Percentiles rank a stretch among this genome's conserved stretches.
Evolutionary conservation across 1,284 basidiomycete genomes (phyloP).

Genomic region (Vanrija sp.): DNA sequence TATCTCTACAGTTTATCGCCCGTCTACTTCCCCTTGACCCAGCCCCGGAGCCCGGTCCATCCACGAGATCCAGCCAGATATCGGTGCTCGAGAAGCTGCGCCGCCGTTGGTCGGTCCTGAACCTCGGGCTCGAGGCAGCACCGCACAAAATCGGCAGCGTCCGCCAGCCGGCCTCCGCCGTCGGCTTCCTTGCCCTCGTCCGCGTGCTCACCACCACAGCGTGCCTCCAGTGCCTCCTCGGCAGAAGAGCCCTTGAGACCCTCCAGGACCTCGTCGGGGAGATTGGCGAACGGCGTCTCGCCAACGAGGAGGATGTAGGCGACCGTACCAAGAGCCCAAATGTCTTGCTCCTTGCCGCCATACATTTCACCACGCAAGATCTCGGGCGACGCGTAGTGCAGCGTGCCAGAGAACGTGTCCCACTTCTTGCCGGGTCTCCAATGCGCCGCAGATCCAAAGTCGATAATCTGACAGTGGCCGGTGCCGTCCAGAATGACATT

Average conservation of each 20-base stretch:
- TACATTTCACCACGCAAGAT: constrained; percentile 93
- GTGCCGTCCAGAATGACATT: constrained; percentile 65
- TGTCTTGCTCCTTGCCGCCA: constrained; percentile 91
- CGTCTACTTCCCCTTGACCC: constrained; percentile 20
- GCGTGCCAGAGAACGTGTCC: constrained; percentile 82
- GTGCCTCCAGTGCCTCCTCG: constrained; percentile 28
- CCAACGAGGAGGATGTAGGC: constrained; percentile 93
- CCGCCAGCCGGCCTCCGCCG: constrained; percentile 42
- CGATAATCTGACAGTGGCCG: constrained; percentile 80
- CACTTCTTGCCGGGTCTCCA: constrained; percentile 83
- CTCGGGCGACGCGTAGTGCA: constrained; percentile 95
- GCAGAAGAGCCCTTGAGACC: constrained; percentile 35
- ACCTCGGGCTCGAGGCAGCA: constrained; percentile 42
- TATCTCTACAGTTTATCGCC: background rate
- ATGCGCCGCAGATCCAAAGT: constrained; percentile 68
- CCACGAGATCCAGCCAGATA: constrained; percentile 40
- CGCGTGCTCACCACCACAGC: constrained; percentile 32
- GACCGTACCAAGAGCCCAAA: constrained; percentile 98
- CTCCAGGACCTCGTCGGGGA: constrained; percentile 44
- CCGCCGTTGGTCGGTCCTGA: constrained; percentile 41
- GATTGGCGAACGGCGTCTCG: constrained; percentile 80
- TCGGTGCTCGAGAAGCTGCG: constrained; percentile 37
- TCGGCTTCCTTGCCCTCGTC: constrained; percentile 42
- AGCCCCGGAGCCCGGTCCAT: constrained; percentile 42
- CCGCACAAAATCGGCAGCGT: constrained; percentile 47